phyloP scores from a whole-genome alignment of 495 filamentous ascomycete species.

The Podospora sp. region DNA sequence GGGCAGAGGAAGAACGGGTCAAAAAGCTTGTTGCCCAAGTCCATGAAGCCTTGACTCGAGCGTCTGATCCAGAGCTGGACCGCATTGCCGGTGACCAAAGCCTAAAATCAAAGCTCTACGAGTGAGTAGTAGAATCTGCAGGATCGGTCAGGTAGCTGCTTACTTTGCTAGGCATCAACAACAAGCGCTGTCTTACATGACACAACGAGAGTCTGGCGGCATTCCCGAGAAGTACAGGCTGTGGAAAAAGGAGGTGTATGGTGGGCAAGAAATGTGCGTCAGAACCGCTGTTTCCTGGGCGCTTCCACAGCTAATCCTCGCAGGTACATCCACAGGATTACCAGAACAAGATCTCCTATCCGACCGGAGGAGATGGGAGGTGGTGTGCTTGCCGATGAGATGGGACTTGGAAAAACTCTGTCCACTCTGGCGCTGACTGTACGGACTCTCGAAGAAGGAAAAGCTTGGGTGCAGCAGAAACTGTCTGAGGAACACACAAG shows the following conservation, averaged over 20 bases:
- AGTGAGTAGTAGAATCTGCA: conserved; percentile 25
- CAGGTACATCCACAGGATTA: conserved; percentile 39
- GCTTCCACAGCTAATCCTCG: neutral
- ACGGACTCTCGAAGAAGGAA: conserved; percentile 28
- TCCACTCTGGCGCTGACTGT: conserved; percentile 41
- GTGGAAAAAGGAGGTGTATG: conserved; percentile 25
- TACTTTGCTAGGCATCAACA: conserved; percentile 37
- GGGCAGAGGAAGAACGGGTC: conserved; percentile 24
- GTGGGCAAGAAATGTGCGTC: conserved; percentile 29
- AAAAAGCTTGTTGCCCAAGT: conserved; percentile 30
- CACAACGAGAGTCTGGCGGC: conserved; percentile 34
- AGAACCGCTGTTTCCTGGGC: neutral
- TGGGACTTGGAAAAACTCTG: conserved; percentile 54
- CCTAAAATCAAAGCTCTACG: conserved; percentile 27
- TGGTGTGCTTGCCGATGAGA: conserved; percentile 49
- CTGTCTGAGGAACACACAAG: neutral
- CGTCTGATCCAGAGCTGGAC: conserved; percentile 18
- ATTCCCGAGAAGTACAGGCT: conserved; percentile 33
- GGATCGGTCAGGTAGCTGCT: neutral
- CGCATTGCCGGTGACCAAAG: conserved; percentile 25
- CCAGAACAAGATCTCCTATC: conserved; percentile 23
- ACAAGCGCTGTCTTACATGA: conserved; percentile 39
- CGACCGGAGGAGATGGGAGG: conserved; percentile 34
- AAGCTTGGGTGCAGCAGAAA: conserved; percentile 49
- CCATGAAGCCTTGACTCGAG: conserved; percentile 25